A percentile compares a stretch with the other conserved stretches of the same genome.
Conservation (phyloP, 2,329 filamentous ascomycete genomes). For the Alternaria brassicae region DNA sequence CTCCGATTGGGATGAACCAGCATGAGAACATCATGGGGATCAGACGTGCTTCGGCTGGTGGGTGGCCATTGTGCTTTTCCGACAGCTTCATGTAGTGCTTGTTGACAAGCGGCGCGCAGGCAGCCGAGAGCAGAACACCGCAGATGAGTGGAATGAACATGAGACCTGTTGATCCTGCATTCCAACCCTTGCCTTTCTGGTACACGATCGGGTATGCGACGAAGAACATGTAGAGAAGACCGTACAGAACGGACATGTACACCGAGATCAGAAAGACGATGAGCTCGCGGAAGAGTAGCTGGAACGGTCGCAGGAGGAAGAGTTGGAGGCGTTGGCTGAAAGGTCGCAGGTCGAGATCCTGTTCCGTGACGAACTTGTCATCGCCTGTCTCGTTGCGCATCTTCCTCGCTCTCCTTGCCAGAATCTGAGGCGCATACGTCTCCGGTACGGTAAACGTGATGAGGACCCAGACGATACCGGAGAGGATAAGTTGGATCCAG, state of each 20-base stretch:
- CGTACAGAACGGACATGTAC: slow-evolving; percentile 86
- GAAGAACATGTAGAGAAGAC: slow-evolving; percentile 73
- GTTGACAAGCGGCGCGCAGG: slow-evolving; percentile 76
- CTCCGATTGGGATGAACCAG: slow-evolving; percentile 68
- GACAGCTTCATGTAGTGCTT: slow-evolving; percentile 76
- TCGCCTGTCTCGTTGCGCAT: slow-evolving; percentile 74
- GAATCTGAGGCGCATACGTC: slow-evolving; percentile 82
- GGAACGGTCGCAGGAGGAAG: slow-evolving; percentile 82
- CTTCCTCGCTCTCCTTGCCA: slow-evolving; percentile 73
- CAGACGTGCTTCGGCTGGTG: slow-evolving; percentile 78
- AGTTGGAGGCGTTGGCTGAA: slow-evolving; percentile 72
- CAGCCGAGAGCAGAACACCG: slow-evolving; percentile 72
- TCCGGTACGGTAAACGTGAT: slow-evolving; percentile 91
- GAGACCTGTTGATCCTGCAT: slow-evolving; percentile 74
- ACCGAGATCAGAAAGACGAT: slow-evolving; percentile 85
- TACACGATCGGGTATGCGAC: slow-evolving; percentile 71
- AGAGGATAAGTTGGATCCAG: slow-evolving; percentile 83
- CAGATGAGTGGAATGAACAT: slow-evolving; percentile 88
- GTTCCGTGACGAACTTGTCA: slow-evolving; percentile 74
- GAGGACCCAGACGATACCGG: slow-evolving; percentile 72
- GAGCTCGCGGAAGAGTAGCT: slow-evolving; percentile 81
- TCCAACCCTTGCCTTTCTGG: slow-evolving; percentile 79
- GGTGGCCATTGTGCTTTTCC: slow-evolving; percentile 70
- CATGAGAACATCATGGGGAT: slow-evolving; percentile 71
- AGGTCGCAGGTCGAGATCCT: slow-evolving; percentile 77